Evolutionary conservation across 768 basidiomycete genomes (phyloP).

Genomic region (Lactarius akahatsu): DNA sequence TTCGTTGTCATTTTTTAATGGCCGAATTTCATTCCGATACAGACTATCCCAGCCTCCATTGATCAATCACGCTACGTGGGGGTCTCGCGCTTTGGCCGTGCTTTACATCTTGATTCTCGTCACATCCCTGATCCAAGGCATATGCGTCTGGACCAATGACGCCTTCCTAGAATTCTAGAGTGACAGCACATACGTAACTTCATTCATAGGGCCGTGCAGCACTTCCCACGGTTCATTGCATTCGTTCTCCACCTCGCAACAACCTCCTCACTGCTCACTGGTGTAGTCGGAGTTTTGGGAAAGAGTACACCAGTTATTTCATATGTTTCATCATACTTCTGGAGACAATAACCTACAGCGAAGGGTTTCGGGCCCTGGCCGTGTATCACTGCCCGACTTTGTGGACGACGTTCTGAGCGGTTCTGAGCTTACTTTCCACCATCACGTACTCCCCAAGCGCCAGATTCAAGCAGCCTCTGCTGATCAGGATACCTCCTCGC

Average conservation of each 20-base stretch:
- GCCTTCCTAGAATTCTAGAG: not conserved
- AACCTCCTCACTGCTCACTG: not conserved
- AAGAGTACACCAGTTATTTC: not conserved
- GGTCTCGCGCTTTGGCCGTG: not conserved
- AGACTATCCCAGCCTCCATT: not conserved
- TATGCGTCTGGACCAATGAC: not conserved
- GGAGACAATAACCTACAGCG: not conserved
- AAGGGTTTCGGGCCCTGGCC: not conserved
- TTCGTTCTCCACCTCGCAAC: not conserved
- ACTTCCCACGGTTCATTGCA: not conserved
- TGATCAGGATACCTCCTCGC: not conserved
- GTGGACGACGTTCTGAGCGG: not conserved
- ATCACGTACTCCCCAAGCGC: slow-evolving; percentile 1
- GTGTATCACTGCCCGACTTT: not conserved
- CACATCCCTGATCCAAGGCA: not conserved
- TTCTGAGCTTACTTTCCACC: not conserved
- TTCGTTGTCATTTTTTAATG: not conserved
- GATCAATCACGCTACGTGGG: not conserved
- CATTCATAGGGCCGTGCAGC: not conserved
- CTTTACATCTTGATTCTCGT: not conserved
- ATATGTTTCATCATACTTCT: not conserved
- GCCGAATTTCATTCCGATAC: not conserved
- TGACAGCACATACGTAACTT: not conserved
- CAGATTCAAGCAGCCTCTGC: not conserved
- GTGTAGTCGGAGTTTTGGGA: not conserved